These are phyloP conservation scores for Trichoderma virens DNA, from an alignment of 495 filamentous ascomycete species.

Conservation along the genomic window DNA sequence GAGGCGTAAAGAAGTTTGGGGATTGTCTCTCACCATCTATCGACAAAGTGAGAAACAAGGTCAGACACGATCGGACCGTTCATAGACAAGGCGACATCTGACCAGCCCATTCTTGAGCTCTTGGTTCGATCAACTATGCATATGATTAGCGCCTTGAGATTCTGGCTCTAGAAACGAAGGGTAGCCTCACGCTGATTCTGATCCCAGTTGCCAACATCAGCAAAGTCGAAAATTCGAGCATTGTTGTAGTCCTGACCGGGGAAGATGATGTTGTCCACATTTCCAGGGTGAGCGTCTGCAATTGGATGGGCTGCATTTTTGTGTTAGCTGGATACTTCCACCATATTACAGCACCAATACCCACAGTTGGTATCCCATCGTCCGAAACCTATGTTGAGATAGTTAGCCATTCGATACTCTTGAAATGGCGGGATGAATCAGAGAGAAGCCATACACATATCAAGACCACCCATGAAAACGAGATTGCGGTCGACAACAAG, in stretches of 20 bases:
- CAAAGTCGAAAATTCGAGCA: conserved; percentile 77
- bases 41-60: conserved; percentile 68
- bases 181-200: conserved; percentile 59
- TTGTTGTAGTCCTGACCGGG: conserved; percentile 96
- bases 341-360: conserved; percentile 10
- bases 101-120: conserved; percentile 88
- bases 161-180: not conserved
- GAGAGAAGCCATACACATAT: conserved; percentile 39
- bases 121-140: conserved; percentile 59
- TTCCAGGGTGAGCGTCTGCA: conserved; percentile 74
- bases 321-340: conserved; percentile 19
- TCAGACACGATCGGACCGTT: conserved; percentile 74
- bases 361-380: conserved; percentile 52
- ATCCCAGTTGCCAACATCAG: conserved; percentile 74
- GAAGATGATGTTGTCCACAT: conserved; percentile 68
- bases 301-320: conserved; percentile 56
- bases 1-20: not conserved
- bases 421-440: not conserved
- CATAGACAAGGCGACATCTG: conserved; percentile 76
- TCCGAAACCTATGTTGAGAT: conserved; percentile 40
- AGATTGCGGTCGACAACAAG: conserved; percentile 70
- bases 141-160: not conserved
- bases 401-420: conserved; percentile 14
- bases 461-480: conserved; percentile 87
- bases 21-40: conserved; percentile 55